These are phyloP conservation scores for Amanita subjunquillea DNA, from an alignment of 768 basidiomycete species.

Conservation along the genomic window DNA sequence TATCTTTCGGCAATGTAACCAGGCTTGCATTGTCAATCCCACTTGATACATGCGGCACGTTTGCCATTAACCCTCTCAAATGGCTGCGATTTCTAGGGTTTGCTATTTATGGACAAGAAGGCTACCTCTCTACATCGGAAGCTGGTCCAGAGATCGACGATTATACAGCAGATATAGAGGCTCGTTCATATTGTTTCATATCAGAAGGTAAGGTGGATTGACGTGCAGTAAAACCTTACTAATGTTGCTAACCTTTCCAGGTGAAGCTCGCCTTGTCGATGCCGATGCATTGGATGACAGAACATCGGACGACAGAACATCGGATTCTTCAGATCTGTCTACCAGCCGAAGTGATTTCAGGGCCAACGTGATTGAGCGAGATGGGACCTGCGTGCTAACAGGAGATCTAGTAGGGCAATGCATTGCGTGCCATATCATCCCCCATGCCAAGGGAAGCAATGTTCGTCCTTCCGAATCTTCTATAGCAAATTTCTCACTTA, in stretches of 20 bases:
- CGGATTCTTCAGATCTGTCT: no score
- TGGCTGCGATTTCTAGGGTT: no score
- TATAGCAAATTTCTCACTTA: no score
- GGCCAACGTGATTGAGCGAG: no score
- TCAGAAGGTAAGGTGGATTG: no score
- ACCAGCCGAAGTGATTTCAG: no score
- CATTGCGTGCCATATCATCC: constrained; percentile 8
- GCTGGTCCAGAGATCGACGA: constrained; percentile 9
- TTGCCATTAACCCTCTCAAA: constrained; percentile 4
- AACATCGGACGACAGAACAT: no score
- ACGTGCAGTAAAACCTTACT: no score
- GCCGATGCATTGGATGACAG: no score
- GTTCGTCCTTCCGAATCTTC: constrained; percentile 3
- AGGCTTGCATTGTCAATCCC: constrained; percentile 7
- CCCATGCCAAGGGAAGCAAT: constrained; percentile 9
- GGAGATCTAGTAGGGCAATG: neutral
- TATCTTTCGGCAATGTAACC: neutral
- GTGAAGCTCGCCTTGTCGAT: no score
- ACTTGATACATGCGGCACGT: constrained; percentile 4
- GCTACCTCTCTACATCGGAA: constrained; percentile 1
- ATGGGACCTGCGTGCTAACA: neutral
- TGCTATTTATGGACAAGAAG: neutral
- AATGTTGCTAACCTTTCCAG: no score
- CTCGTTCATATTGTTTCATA: no score
- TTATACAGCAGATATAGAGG: neutral